Evolutionary conservation across 345 rosid species (phyloP), one percentile per base, ranked within the genome.

Genomic region (Cardamine chenopodiifolia): DNA sequence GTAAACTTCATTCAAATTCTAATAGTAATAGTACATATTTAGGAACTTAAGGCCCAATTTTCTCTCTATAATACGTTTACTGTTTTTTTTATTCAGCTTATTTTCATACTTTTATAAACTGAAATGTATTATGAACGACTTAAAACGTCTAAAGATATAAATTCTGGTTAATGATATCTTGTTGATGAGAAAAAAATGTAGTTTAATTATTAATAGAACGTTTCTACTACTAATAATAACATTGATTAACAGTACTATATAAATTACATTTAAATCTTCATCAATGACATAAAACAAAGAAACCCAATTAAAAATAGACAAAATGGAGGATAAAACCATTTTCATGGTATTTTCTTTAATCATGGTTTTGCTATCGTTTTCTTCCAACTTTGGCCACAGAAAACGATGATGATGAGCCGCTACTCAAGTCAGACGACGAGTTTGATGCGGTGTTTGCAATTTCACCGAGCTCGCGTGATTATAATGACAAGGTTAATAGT

Each of bases 281-380:
- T 12, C 8, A 17, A 5, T 23, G 14, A 0, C 47, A 70, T 45
- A 31, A 15, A 23, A 45, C 35, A 15, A 59, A 47, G 1, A 34
- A 22, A 48, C 34, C 13, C 4, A 19, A 9, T 8, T 18, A 0
- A 5, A 34, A 39, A 39, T 13, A 9, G 40, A 35, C 0, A 23
- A 34, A 2, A 71, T 71, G 75, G 68, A 61, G n/a, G 37, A 19
- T 8, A 71, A 61, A 35, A 50, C 31, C 17, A n/a, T 8, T 8
- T 2, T 39, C 17, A 37, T 62, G 25, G 13, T 60, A 62, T 62
- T 18, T 19, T 22, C 15, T 29, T 40, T 60, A 37, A 0, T 72
- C 12, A 49, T 29, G 45, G 40, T 62, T 31, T 52, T 72, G 23
- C 32, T 62, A 39, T 62, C 45, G 29, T 40, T 39, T 62, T 26